Evolutionary conservation across 805 yeast genomes (phyloP), one percentile per base, ranked within the genome.

Genomic region (Sugiyamaella smithiae): DNA sequence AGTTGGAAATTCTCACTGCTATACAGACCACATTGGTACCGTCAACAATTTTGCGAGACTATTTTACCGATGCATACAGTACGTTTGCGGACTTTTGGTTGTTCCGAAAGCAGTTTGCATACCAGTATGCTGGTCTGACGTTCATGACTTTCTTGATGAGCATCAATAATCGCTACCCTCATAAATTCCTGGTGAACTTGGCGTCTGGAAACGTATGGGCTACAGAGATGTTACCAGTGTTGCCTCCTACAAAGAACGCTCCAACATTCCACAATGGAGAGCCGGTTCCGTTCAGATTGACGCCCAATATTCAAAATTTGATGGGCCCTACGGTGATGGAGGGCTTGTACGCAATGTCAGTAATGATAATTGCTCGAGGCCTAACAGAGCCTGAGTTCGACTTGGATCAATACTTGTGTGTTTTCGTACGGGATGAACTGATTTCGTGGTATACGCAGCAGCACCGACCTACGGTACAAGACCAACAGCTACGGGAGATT

Each of bases 41-140:
- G 29, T 76, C 85, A 20, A 83, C 87, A 4, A 84, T 91, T 28
- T 72, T 91, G 72, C 82, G 82, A 61, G 86, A 86, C 56, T 85
- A 86, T 64, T 93, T 89, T 62, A 65, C 83, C 48, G 75, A 73
- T 5, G 70, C 82, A 35, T 93, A 82, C 66, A 76, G 84, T 9
- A 77, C 81, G 50, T 95, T 84, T 64, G 97, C 86, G 66, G 97
- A 91, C 61, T 93, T 91, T 74, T 93, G 99, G 99, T 69, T 91
- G 45, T 93, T 95, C 82, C 79, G 98, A 54, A 88, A 89, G 60
- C 97, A 90, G 62, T 95, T 93, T 63, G 81, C 97, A 4, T 84
- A 95, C 23, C 96, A 90, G 67, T 93, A 91, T 68, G 97, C 97
- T 3, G 82, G 96, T 0, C 85, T 93, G 59, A 81, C 88, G 38